These are phyloP conservation scores for Aureobasidium sp. DNA, from an alignment of 2,329 filamentous ascomycete genomes.

Conservation along the genomic window DNA sequence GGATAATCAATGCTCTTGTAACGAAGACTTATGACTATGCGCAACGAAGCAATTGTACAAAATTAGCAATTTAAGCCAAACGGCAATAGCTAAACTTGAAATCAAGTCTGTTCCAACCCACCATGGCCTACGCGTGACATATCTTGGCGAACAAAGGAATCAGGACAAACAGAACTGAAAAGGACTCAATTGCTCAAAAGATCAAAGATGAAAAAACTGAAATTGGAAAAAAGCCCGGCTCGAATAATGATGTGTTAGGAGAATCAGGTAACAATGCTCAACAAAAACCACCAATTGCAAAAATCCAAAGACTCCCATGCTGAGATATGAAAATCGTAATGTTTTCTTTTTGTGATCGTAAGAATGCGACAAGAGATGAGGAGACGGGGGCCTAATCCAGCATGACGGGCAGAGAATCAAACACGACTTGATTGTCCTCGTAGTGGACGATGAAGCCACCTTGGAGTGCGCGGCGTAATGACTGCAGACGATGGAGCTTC, in stretches of 20 bases:
- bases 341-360: not conserved
- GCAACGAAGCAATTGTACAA: not conserved
- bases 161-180: too few species aligned
- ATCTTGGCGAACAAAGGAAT: too few species aligned
- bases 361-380: not conserved
- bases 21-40: not conserved
- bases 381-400: slow-evolving; percentile 20
- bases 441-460: slow-evolving; percentile 59
- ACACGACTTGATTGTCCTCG: slow-evolving; percentile 54
- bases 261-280: not conserved
- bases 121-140: too few species aligned
- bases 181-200: too few species aligned
- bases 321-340: not conserved
- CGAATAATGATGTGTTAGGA: not conserved
- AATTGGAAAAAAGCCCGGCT: not conserved
- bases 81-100: not conserved
- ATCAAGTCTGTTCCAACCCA: too few species aligned
- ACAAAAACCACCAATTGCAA: not conserved
- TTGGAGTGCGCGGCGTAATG: slow-evolving; percentile 53
- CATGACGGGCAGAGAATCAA: slow-evolving; percentile 48
- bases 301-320: not conserved
- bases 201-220: not conserved
- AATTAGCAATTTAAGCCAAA: not conserved
- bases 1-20: not conserved
- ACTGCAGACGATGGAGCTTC: slow-evolving; percentile 60